A percentile compares a stretch with the other conserved stretches of the same genome.
phyloP scores from a whole-genome alignment of 257 asterid genomes.

The Buddleja alternifolia region DNA sequence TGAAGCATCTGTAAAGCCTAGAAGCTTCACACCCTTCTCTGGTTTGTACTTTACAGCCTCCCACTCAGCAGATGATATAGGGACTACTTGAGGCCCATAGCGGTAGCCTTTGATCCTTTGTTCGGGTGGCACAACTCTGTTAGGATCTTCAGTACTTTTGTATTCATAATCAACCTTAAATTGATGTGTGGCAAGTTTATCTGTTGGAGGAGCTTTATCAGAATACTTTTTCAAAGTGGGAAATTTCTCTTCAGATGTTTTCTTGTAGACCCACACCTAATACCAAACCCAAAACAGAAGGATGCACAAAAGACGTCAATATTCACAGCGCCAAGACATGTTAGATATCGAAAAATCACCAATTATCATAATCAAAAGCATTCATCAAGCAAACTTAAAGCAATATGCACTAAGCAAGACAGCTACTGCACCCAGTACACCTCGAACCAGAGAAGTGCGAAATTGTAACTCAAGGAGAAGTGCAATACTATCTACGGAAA shows the following conservation, averaged over 20 bases:
- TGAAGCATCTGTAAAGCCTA: slow-evolving; percentile 84
- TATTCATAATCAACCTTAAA: slow-evolving; percentile 83
- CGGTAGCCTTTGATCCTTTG: slow-evolving; percentile 93
- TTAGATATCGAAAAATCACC: slow-evolving; percentile 14
- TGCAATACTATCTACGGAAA: neutral
- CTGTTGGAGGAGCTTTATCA: slow-evolving; percentile 86
- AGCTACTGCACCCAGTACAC: slow-evolving; percentile 4
- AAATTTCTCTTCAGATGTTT: slow-evolving; percentile 85
- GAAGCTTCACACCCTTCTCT: slow-evolving; percentile 91
- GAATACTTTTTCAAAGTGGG: slow-evolving; percentile 94
- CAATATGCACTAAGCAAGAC: neutral
- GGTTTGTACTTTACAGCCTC: slow-evolving; percentile 97
- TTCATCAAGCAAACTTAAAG: slow-evolving; percentile 19
- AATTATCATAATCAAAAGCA: slow-evolving; percentile 18
- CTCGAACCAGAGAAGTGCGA: neutral
- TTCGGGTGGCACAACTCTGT: slow-evolving; percentile 88
- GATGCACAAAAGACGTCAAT: slow-evolving; percentile 12
- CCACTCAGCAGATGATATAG: slow-evolving; percentile 89
- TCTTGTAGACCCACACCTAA: slow-evolving; percentile 98
- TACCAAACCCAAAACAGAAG: slow-evolving; percentile 20
- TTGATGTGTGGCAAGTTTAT: slow-evolving; percentile 92
- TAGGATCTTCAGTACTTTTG: slow-evolving; percentile 58
- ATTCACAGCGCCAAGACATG: slow-evolving; percentile 5
- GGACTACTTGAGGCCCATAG: slow-evolving; percentile 98
- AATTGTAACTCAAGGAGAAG: slow-evolving; percentile 4